phyloP scores from a whole-genome alignment of 257 asterid genomes.

The Penstemon eatonii region DNA sequence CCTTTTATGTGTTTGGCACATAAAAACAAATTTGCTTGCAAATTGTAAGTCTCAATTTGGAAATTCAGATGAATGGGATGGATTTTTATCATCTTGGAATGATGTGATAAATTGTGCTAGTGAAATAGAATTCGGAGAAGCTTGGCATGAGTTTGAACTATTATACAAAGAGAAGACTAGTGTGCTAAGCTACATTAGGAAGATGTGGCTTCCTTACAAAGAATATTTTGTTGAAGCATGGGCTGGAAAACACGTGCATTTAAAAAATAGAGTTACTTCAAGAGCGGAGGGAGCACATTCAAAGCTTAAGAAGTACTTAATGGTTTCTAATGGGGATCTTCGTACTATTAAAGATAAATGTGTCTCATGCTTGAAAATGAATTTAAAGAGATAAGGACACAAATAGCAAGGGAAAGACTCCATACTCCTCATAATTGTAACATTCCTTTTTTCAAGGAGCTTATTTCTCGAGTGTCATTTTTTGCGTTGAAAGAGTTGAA shows the following conservation, averaged over 20 bases:
- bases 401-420: not conserved
- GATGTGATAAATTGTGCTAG: not conserved
- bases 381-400: not conserved
- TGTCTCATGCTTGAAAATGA: not conserved
- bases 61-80: not conserved
- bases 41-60: slow-evolving; percentile 15
- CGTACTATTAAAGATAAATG: not conserved
- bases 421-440: not conserved
- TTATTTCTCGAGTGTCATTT: too few relatives aligned
- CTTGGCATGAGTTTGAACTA: slow-evolving; percentile 10
- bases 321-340: not conserved
- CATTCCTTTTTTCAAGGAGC: too few relatives aligned
- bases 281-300: not conserved
- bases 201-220: slow-evolving; percentile 7
- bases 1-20: slow-evolving; percentile 28
- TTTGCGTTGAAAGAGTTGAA: too few relatives aligned
- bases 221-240: slow-evolving; percentile 6
- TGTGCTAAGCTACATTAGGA: slow-evolving; percentile 4
- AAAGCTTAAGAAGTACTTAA: not conserved
- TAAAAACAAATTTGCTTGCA: not conserved
- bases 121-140: not conserved
- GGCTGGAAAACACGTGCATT: not conserved
- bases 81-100: not conserved
- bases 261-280: slow-evolving; percentile 11
- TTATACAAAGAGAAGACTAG: not conserved